A percentile compares a stretch with the other conserved stretches of the same genome.
phyloP scores from a whole-genome alignment of 2,329 filamentous ascomycete species.

The Dendrostoma leiphaemia region DNA sequence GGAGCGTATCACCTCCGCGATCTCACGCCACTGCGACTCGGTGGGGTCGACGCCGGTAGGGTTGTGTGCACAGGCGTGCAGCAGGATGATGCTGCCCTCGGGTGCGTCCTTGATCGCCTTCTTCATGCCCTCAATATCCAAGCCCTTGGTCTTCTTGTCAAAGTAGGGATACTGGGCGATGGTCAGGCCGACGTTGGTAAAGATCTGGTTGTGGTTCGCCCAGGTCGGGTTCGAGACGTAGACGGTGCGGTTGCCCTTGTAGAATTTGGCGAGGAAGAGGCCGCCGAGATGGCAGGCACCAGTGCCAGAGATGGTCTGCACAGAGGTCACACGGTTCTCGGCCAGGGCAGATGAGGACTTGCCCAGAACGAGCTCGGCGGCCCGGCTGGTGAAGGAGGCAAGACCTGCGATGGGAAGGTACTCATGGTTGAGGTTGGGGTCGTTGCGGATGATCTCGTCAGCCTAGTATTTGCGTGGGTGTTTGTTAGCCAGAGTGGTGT shows the following conservation, averaged over 20 bases:
- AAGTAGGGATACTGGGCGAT: slow-evolving; percentile 93
- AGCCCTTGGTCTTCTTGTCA: slow-evolving; percentile 79
- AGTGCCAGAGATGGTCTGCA: slow-evolving; percentile 97
- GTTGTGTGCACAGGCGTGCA: slow-evolving; percentile 97
- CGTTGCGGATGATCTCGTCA: slow-evolving; percentile 82
- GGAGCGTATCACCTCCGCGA: slow-evolving; percentile 72
- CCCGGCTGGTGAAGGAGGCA: slow-evolving; percentile 79
- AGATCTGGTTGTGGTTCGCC: slow-evolving; percentile 99
- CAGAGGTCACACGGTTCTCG: slow-evolving; percentile 76
- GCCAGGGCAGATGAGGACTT: slow-evolving; percentile 74
- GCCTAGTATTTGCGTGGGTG: slow-evolving; percentile 55
- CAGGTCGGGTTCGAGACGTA: slow-evolving; percentile 96
- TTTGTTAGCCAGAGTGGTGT: slow-evolving; percentile 22
- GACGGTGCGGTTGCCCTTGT: slow-evolving; percentile 69
- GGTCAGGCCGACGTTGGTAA: slow-evolving; percentile 79
- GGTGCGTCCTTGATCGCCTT: slow-evolving; percentile 67
- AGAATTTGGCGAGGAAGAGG: slow-evolving; percentile 93
- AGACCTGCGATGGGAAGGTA: slow-evolving; percentile 96
- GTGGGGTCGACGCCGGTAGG: slow-evolving; percentile 96
- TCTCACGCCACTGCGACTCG: slow-evolving; percentile 88
- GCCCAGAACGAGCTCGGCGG: slow-evolving; percentile 87
- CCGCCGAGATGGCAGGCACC: slow-evolving; percentile 91
- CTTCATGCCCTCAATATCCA: slow-evolving; percentile 91
- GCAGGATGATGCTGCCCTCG: slow-evolving; percentile 78
- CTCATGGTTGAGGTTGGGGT: slow-evolving; percentile 93